Percentiles rank a stretch among this genome's conserved stretches.
Conservation (phyloP, 345 rosid genomes). For the Trapa bicornis region DNA sequence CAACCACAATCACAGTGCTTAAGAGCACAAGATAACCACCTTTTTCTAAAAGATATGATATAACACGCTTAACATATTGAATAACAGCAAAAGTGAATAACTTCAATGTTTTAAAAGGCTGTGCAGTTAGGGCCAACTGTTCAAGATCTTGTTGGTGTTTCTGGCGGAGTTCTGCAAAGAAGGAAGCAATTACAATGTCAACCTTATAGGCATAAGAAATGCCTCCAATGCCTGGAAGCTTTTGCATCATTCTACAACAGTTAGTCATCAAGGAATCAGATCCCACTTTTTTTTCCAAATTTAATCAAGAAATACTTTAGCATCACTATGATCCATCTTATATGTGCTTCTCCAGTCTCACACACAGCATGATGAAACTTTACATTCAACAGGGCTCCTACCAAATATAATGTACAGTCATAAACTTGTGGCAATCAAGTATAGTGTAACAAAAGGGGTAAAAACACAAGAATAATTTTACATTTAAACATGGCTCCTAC, state of each 20-base stretch:
- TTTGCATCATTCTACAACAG: not conserved
- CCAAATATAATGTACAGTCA: not conserved
- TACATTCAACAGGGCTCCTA: not conserved
- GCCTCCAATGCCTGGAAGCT: not conserved
- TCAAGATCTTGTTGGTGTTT: conserved; percentile 64
- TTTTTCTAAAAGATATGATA: conserved; percentile 45
- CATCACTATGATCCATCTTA: not conserved
- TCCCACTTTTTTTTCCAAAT: not conserved
- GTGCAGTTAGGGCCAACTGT: conserved; percentile 49
- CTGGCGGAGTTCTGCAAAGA: conserved; percentile 38
- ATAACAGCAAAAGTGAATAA: conserved; percentile 46
- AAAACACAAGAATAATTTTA: too few relatives aligned
- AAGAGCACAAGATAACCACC: conserved; percentile 65
- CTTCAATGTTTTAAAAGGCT: conserved; percentile 68
- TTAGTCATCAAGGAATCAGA: not conserved
- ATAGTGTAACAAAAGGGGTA: too few relatives aligned
- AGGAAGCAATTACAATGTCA: not conserved
- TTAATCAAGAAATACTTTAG: not conserved
- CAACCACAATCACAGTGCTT: conserved; percentile 24
- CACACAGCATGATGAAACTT: too few relatives aligned
- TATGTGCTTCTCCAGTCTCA: too few relatives aligned
- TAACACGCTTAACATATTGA: conserved; percentile 38
- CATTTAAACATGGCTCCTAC: too few relatives aligned
- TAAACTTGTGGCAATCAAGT: not conserved
- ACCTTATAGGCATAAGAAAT: not conserved